A percentile compares a stretch with the other conserved stretches of the same genome.
Conservation (phyloP, 1,284 basidiomycete species). For the Austroboletus novae-zelandiae region DNA sequence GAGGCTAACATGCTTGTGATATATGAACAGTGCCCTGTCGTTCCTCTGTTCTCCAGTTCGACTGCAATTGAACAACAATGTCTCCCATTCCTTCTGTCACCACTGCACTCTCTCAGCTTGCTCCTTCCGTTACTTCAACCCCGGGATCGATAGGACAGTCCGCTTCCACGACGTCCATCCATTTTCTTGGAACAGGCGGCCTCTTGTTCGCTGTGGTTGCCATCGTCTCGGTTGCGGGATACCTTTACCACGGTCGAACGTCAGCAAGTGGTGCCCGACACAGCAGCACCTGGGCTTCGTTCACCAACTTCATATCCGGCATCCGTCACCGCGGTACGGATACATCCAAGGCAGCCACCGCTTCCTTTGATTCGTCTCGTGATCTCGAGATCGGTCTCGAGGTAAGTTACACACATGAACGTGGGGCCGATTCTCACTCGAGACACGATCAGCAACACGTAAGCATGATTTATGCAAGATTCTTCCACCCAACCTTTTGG, state of each 20-base stretch:
- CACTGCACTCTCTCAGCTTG: neutral
- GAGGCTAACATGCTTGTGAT: no score
- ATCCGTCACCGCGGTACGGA: conserved; percentile 1
- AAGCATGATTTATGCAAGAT: conserved; percentile 23
- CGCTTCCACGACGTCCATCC: conserved; percentile 2
- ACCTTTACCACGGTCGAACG: conserved; percentile 13
- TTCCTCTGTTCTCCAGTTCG: conserved; percentile 2
- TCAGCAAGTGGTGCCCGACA: neutral
- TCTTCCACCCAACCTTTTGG: conserved; percentile 27
- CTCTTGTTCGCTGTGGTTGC: conserved; percentile 19
- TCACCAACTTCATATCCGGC: conserved; percentile 12
- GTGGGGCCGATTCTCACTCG: neutral
- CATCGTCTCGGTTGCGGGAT: conserved; percentile 14
- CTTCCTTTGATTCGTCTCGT: neutral
- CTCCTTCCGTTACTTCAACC: conserved; percentile 2
- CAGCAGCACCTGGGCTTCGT: conserved; percentile 8
- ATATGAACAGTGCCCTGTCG: no score
- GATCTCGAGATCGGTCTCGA: conserved; percentile 14
- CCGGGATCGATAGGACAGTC: conserved; percentile 2
- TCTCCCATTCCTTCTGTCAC: conserved; percentile 19
- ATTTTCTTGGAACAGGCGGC: conserved; percentile 15
- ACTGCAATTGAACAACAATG: conserved; percentile 16
- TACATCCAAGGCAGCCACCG: no score
- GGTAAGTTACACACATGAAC: conserved; percentile 2
- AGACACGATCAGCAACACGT: conserved; percentile 9